A percentile compares a stretch with the other conserved stretches of the same genome.
Evolutionary conservation across 805 yeast species (phyloP).

Genomic region (Lachancea nothofagi): DNA sequence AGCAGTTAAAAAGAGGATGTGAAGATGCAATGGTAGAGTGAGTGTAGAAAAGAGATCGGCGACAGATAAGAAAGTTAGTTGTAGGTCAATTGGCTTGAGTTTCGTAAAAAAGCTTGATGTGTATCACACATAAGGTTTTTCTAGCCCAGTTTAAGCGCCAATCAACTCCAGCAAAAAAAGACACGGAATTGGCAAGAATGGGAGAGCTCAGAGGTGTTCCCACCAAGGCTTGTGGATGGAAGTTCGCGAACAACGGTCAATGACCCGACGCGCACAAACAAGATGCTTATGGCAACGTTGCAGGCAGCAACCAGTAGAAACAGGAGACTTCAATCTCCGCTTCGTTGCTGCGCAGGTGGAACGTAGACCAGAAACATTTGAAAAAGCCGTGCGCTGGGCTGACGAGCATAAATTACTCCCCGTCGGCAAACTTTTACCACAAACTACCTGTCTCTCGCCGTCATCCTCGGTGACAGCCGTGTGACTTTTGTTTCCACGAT

Average conservation of each 20-base stretch:
- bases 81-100: background rate
- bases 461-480: slow-evolving; percentile 4
- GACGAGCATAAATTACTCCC: background rate
- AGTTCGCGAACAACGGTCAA: slow-evolving; percentile 1
- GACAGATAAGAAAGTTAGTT: background rate
- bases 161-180: slow-evolving; percentile 10
- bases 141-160: background rate
- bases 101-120: background rate
- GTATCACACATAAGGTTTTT: no score
- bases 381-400: background rate
- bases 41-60: background rate
- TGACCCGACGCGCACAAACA: slow-evolving; percentile 1
- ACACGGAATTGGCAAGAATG: slow-evolving; percentile 4
- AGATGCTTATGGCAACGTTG: no score
- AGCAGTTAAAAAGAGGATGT: background rate
- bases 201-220: slow-evolving; percentile 5
- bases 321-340: slow-evolving; percentile 8
- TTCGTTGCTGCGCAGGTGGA: slow-evolving; percentile 7
- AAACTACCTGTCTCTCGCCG: slow-evolving; percentile 61
- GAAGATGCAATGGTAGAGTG: background rate
- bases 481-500: slow-evolving; percentile 4
- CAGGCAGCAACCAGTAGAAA: slow-evolving; percentile 9
- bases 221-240: background rate
- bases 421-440: background rate
- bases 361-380: background rate